Conservation (phyloP, 371 early-diverging fungal species). For the Rhizopus microsporus region DNA sequence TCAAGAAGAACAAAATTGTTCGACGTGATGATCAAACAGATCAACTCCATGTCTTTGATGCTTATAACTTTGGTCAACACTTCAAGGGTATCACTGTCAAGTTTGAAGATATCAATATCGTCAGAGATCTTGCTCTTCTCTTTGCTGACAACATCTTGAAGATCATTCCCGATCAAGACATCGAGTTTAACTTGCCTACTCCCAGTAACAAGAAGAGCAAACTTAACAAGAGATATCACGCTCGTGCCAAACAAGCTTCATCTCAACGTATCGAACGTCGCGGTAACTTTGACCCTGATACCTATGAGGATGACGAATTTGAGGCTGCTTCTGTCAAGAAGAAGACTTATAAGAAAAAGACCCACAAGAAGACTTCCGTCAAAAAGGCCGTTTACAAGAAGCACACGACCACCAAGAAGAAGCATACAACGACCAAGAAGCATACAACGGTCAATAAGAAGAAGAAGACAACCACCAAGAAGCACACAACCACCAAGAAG, state of each 20-base stretch:
- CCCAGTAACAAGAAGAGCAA: conserved; percentile 10
- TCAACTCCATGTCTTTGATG: conserved; percentile 31
- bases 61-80: conserved; percentile 28
- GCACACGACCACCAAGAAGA: not conserved
- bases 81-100: conserved; percentile 40
- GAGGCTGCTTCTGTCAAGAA: not conserved
- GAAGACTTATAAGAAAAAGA: not conserved
- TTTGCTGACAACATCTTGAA: conserved; percentile 29
- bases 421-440: conserved; percentile 1
- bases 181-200: conserved; percentile 37
- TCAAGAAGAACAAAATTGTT: conserved; percentile 18
- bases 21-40: conserved; percentile 21
- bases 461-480: conserved; percentile 5
- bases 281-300: conserved; percentile 18
- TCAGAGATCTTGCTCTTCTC: conserved; percentile 8
- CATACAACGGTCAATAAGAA: conserved; percentile 6
- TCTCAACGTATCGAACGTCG: conserved; percentile 5
- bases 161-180: conserved; percentile 41
- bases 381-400: not conserved
- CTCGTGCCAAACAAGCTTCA: conserved; percentile 12
- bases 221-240: conserved; percentile 25
- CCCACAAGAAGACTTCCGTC: not conserved
- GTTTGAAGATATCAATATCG: conserved; percentile 30
- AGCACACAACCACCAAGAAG: not conserved
- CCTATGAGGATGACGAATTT: conserved; percentile 2